Conservation (phyloP, 768 basidiomycete species). For the Suillus plorans region DNA sequence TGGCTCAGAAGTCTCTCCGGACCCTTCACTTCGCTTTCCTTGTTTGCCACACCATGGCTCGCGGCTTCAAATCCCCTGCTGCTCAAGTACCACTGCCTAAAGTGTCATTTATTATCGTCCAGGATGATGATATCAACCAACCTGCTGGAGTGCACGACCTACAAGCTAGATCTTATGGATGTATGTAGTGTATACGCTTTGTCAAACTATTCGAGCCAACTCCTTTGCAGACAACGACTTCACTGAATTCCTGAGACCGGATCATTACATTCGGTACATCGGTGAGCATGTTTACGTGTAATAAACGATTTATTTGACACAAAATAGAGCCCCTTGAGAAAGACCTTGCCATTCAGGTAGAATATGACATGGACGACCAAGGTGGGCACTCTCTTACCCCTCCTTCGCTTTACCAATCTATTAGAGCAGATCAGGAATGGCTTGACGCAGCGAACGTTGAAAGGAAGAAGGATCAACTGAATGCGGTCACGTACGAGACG, state of each 20-base stretch:
- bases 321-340: conserved; percentile 82
- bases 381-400: conserved; percentile 43
- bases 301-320: conserved; percentile 9
- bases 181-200: conserved; percentile 42
- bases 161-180: conserved; percentile 69
- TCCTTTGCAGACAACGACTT: conserved; percentile 57
- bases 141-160: conserved; percentile 64
- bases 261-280: conserved; percentile 89
- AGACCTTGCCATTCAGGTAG: conserved; percentile 90
- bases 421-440: conserved; percentile 84
- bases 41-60: conserved; percentile 32
- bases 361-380: conserved; percentile 99
- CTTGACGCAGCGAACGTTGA: conserved; percentile 82
- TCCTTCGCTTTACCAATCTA: conserved; percentile 9
- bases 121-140: conserved; percentile 60
- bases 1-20: neutral
- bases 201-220: conserved; percentile 7
- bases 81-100: conserved; percentile 52
- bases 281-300: conserved; percentile 45
- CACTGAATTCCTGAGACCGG: conserved; percentile 71
- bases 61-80: conserved; percentile 36
- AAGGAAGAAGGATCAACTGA: conserved; percentile 71
- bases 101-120: conserved; percentile 64
- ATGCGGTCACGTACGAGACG: conserved; percentile 73
- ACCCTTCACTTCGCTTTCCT: neutral